phyloP scores from a whole-genome alignment of 768 basidiomycete species.

The Leucocoprinus sp. region DNA sequence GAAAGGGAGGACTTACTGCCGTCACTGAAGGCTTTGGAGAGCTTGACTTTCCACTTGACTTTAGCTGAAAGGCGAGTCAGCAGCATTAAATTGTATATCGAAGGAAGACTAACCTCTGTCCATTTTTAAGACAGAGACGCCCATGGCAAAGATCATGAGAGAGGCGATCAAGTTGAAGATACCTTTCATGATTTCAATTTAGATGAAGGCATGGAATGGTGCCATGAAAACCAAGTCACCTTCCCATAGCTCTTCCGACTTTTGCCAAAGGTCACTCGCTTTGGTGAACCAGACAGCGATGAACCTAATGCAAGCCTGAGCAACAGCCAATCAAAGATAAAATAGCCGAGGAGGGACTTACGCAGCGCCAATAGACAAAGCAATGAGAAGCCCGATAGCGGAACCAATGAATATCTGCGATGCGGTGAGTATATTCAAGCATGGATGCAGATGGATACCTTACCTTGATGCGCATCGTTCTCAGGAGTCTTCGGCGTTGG shows the following conservation, averaged over 20 bases:
- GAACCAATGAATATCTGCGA: constrained; percentile 71
- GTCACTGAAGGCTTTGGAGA: constrained; percentile 66
- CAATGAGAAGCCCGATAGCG: constrained; percentile 63
- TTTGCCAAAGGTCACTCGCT: constrained; percentile 74
- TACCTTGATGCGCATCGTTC: constrained; percentile 66
- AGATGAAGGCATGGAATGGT: neutral
- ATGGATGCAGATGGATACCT: neutral
- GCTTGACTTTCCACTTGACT: constrained; percentile 90
- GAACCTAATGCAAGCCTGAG: no score
- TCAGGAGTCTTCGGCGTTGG: constrained; percentile 39
- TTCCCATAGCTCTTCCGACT: constrained; percentile 90
- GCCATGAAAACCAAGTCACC: constrained; percentile 36
- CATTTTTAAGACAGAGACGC: constrained; percentile 90
- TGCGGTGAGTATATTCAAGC: neutral
- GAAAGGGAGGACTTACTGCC: constrained; percentile 29
- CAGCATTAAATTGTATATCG: neutral
- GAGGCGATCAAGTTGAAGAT: constrained; percentile 64
- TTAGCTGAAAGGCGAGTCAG: constrained; percentile 40
- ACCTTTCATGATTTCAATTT: constrained; percentile 29
- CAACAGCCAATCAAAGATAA: no score
- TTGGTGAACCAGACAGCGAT: constrained; percentile 95
- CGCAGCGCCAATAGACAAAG: constrained; percentile 80
- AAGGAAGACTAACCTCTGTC: constrained; percentile 45
- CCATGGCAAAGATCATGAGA: constrained; percentile 89
- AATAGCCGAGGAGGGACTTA: constrained; percentile 24